phyloP scores from a whole-genome alignment of 2,329 filamentous ascomycete genomes.

The Cercospora sp. region DNA sequence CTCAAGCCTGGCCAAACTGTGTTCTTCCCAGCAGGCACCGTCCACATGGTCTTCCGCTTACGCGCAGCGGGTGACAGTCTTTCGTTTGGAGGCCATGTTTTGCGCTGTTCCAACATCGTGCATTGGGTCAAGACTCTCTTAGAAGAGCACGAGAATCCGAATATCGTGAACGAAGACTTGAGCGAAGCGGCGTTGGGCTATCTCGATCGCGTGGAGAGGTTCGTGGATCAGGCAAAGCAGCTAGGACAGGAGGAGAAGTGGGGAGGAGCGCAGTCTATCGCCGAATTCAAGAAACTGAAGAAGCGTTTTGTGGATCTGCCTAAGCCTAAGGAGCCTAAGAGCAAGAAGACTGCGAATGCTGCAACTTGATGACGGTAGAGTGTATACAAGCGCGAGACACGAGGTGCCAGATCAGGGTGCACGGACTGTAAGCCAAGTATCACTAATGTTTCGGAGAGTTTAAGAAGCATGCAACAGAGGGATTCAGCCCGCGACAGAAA shows the following conservation, averaged over 20 bases:
- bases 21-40: constrained; percentile 38
- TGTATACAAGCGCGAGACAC: neutral
- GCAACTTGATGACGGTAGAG: neutral
- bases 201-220: constrained; percentile 35
- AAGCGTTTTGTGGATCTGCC: constrained; percentile 27
- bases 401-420: constrained; percentile 7
- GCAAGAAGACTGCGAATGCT: constrained; percentile 8
- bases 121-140: constrained; percentile 50
- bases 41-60: constrained; percentile 41
- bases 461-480: neutral
- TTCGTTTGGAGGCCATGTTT: constrained; percentile 38
- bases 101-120: constrained; percentile 41
- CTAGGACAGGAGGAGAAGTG: constrained; percentile 32
- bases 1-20: constrained; percentile 37
- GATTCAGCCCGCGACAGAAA: neutral
- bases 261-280: constrained; percentile 33
- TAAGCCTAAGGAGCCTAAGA: constrained; percentile 7
- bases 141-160: constrained; percentile 45
- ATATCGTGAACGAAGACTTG: constrained; percentile 50
- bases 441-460: constrained; percentile 3
- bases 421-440: constrained; percentile 12
- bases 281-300: constrained; percentile 36
- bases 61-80: constrained; percentile 35
- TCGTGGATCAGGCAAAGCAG: constrained; percentile 33
- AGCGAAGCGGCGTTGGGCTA: constrained; percentile 41